A percentile compares a stretch with the other conserved stretches of the same genome.
Evolutionary conservation across 169 alveolate species (phyloP).

Genomic region (Perkinsus olseni): DNA sequence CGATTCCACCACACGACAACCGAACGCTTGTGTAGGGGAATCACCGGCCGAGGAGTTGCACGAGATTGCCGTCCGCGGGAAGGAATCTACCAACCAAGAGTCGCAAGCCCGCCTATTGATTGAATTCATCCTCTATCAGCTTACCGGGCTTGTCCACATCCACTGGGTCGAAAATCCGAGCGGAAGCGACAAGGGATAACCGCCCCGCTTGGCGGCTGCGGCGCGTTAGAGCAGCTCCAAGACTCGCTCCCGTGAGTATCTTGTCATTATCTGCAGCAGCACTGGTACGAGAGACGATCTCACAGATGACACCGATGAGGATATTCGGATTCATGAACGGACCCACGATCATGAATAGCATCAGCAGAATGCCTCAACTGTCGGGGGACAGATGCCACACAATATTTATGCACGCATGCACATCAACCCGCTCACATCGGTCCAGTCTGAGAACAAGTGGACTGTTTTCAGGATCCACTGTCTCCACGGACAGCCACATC

Average conservation of each 20-base stretch:
- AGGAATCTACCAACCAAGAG: no score
- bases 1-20: no score
- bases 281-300: background rate
- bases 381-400: background rate
- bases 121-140: background rate
- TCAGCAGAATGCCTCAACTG: background rate
- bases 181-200: background rate
- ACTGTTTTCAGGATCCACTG: no score
- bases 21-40: no score
- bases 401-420: background rate
- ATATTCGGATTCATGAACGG: background rate
- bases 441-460: no score
- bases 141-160: background rate
- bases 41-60: no score
- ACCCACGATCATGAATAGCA: background rate
- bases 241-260: background rate
- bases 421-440: no score
- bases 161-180: background rate
- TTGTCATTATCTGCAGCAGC: background rate
- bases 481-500: background rate
- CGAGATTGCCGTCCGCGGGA: no score
- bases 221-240: background rate
- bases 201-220: no score
- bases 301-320: slow-evolving; percentile 12
- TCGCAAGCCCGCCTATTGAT: background rate